Conservation (phyloP, 108 stramenopile species). For the Nannochloropsis gaditana region DNA sequence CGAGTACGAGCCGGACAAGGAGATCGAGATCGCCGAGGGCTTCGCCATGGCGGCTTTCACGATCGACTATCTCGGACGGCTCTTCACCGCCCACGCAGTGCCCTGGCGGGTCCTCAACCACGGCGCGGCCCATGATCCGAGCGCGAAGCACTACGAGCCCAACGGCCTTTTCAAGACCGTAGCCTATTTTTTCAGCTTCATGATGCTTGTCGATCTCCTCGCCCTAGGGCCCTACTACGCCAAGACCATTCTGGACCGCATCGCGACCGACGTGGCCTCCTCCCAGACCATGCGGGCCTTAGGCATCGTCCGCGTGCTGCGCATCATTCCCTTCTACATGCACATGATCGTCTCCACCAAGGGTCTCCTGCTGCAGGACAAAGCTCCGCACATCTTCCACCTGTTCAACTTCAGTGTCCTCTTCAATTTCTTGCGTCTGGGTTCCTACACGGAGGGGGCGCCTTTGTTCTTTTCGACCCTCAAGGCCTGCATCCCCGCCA, state of each 20-base stretch:
- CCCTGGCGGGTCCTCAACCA: neutral
- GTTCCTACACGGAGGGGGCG: neutral
- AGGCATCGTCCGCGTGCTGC: neutral
- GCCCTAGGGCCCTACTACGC: neutral
- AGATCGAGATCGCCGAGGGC: conserved; percentile 1
- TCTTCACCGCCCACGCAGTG: neutral
- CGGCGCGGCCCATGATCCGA: neutral
- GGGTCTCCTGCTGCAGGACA: neutral
- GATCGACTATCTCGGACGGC: neutral
- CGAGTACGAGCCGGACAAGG: conserved; percentile 15
- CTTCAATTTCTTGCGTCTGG: neutral
- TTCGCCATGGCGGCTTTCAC: conserved; percentile 2
- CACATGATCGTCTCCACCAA: neutral
- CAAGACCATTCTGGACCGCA: neutral
- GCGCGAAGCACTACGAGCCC: neutral
- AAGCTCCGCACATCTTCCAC: neutral
- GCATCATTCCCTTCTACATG: neutral
- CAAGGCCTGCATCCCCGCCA: neutral
- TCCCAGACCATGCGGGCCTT: neutral
- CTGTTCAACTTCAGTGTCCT: neutral
- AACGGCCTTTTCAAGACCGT: neutral
- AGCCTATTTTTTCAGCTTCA: neutral
- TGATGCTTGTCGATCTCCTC: neutral
- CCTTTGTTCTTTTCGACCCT: neutral
- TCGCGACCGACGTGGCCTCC: neutral